These are phyloP conservation scores for Beauveria sp. DNA, from an alignment of 2,329 filamentous ascomycete species.

Conservation along the genomic window DNA sequence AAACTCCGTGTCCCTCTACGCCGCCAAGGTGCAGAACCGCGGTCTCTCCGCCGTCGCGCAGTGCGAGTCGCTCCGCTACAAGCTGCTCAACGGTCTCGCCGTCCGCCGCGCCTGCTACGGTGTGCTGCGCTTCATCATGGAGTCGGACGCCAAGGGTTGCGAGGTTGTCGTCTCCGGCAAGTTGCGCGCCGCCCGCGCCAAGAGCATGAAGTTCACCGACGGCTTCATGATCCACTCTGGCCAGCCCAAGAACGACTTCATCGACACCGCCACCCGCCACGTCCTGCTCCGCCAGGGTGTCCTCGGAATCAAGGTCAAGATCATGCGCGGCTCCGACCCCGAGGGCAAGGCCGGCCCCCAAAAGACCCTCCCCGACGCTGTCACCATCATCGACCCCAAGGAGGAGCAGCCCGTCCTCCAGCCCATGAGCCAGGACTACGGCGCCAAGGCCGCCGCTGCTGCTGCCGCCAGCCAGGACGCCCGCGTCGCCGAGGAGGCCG, in stretches of 20 bases:
- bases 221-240: constrained; percentile 99
- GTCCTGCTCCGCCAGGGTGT: constrained; percentile 99
- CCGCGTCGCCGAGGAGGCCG: constrained; percentile 51
- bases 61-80: constrained; percentile 99
- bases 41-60: constrained; percentile 99
- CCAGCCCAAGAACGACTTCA: constrained; percentile 99
- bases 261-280: constrained; percentile 96
- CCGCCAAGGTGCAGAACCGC: constrained; percentile 99
- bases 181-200: constrained; percentile 96
- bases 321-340: constrained; percentile 99
- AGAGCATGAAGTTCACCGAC: constrained; percentile 99
- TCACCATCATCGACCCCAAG: constrained; percentile 99
- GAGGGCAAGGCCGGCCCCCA: constrained; percentile 97
- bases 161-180: constrained; percentile 99
- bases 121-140: constrained; percentile 99
- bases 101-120: constrained; percentile 99
- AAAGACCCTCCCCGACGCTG: constrained; percentile 95
- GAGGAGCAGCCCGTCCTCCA: constrained; percentile 94
- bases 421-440: constrained; percentile 97
- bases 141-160: constrained; percentile 98
- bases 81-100: constrained; percentile 98
- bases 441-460: constrained; percentile 69
- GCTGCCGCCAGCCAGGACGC: constrained; percentile 59
- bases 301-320: constrained; percentile 99
- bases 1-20: constrained; percentile 99